These are phyloP conservation scores for Nakaseomyces glabratus DNA, from an alignment of 1,139 yeast genomes.

Conservation along the genomic window DNA sequence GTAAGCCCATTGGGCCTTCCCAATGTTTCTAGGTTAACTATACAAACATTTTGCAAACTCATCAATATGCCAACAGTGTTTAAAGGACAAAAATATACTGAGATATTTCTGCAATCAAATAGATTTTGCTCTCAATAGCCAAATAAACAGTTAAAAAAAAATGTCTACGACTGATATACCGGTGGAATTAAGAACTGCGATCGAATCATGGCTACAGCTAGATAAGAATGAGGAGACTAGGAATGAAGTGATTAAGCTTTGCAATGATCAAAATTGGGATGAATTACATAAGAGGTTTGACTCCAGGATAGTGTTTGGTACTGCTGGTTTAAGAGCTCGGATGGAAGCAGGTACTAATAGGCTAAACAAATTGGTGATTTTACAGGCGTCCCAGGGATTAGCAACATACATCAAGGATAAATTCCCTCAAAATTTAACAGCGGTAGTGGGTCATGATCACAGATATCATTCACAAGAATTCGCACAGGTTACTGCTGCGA, in stretches of 20 bases:
- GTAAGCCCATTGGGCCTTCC: too few relatives aligned
- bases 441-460: constrained; percentile 90
- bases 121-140: too few relatives aligned
- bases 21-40: too few relatives aligned
- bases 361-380: constrained; percentile 82
- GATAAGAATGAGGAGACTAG: constrained; percentile 45
- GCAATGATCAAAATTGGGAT: constrained; percentile 33
- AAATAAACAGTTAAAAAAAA: too few relatives aligned
- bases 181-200: constrained; percentile 12
- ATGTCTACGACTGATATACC: constrained; percentile 16
- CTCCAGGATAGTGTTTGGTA: constrained; percentile 70
- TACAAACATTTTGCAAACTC: too few relatives aligned
- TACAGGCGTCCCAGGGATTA: constrained; percentile 90
- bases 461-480: constrained; percentile 69
- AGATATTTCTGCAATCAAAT: too few relatives aligned
- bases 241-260: constrained; percentile 46
- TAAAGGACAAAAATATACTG: too few relatives aligned
- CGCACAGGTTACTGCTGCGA: constrained; percentile 72
- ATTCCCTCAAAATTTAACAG: constrained; percentile 36
- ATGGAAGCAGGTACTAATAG: constrained; percentile 89
- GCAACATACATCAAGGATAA: constrained; percentile 47
- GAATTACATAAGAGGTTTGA: constrained; percentile 42
- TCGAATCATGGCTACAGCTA: constrained; percentile 22
- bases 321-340: constrained; percentile 79
- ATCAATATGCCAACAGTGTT: too few relatives aligned